Evolutionary conservation across 75 land plant genomes (phyloP).

Genomic region (Pseudotsuga menziesii): DNA sequence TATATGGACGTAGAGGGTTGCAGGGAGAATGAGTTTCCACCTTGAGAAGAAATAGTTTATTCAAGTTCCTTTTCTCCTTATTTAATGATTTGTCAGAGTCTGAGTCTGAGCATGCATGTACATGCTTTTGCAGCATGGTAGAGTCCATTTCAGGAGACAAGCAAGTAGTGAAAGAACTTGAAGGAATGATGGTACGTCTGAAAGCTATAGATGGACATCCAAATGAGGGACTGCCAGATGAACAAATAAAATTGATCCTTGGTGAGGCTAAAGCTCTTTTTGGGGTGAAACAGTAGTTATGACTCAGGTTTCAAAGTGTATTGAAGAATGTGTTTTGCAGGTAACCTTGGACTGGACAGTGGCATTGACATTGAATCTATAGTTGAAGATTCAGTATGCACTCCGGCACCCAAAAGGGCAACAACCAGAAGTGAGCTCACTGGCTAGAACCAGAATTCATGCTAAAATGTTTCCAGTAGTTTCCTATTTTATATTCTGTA

Average conservation of each 20-base stretch:
- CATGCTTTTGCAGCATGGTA: slow-evolving; percentile 23
- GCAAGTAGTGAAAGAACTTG: slow-evolving; percentile 66
- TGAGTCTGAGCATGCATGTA: background rate
- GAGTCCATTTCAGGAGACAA: slow-evolving; percentile 50
- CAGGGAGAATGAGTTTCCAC: background rate
- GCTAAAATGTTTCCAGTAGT: background rate
- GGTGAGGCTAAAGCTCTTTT: slow-evolving; percentile 30
- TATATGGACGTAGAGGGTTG: background rate
- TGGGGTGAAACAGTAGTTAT: background rate
- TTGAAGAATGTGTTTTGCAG: background rate
- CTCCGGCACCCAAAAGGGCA: slow-evolving; percentile 10
- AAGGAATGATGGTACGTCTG: slow-evolving; percentile 44
- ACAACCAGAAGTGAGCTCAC: background rate
- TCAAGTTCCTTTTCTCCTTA: background rate
- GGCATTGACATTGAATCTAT: slow-evolving; percentile 9
- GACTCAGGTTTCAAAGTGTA: background rate
- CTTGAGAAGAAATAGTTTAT: slow-evolving; percentile 2
- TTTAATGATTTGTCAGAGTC: background rate
- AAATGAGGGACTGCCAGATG: slow-evolving; percentile 45
- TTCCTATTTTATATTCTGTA: slow-evolving; percentile 13
- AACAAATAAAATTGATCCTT: slow-evolving; percentile 39
- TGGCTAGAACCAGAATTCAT: background rate
- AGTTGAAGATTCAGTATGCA: slow-evolving; percentile 11
- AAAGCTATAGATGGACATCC: slow-evolving; percentile 50
- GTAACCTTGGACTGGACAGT: slow-evolving; percentile 6